These are phyloP conservation scores for Entomortierella parvispora DNA, from an alignment of 192 early-diverging fungal species.

Conservation along the genomic window DNA sequence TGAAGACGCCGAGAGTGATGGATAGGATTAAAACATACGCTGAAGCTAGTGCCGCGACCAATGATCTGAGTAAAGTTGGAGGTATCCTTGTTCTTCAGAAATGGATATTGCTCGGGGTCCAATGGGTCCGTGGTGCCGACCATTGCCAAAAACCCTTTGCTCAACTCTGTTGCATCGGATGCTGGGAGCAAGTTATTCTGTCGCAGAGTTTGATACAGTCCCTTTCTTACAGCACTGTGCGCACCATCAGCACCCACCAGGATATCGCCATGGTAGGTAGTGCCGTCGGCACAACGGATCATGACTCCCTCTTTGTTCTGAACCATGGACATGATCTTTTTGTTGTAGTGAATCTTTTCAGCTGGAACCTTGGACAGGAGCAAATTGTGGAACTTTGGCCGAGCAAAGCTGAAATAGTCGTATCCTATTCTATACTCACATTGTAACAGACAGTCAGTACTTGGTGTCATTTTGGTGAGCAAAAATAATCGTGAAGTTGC, in stretches of 20 bases:
- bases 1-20: not conserved
- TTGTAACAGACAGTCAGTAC: too few relatives aligned
- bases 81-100: not conserved
- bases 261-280: slow-evolving; percentile 16
- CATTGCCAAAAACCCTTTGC: slow-evolving; percentile 1
- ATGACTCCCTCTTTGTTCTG: slow-evolving; percentile 1
- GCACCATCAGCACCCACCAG: slow-evolving; percentile 42
- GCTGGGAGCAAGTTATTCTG: not conserved
- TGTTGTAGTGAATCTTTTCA: not conserved
- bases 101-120: not conserved
- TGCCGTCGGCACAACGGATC: slow-evolving; percentile 26
- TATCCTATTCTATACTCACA: not conserved
- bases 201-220: too few relatives aligned
- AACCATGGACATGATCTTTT: not conserved
- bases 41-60: not conserved
- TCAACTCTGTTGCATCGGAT: not conserved
- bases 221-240: slow-evolving; percentile 11
- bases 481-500: not conserved
- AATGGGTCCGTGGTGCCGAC: not conserved
- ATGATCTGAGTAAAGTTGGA: not conserved
- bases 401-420: not conserved
- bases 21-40: not conserved
- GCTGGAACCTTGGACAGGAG: not conserved
- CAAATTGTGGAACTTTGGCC: not conserved
- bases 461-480: too few relatives aligned